Percentiles rank a stretch among this genome's conserved stretches.
Conservation (phyloP, 129 eudicot genomes). For the Chrysanthemum seticuspe region DNA sequence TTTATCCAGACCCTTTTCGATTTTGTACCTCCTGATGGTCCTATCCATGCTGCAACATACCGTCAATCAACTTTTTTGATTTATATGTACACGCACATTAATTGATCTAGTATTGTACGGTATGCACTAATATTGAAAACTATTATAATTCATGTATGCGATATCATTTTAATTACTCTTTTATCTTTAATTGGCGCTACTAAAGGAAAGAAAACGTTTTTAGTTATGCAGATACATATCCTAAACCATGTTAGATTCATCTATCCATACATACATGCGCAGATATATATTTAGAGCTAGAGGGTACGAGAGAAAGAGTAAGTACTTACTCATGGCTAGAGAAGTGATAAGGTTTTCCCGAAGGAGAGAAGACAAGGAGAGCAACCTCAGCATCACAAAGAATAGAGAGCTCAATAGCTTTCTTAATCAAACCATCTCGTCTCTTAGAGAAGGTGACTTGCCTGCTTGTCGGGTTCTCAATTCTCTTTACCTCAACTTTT, state of each 20-base stretch:
- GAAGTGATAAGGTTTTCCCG: slow-evolving; percentile 57
- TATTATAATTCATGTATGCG: no score
- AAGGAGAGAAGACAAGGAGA: slow-evolving; percentile 58
- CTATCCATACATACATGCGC: not conserved
- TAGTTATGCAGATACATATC: no score
- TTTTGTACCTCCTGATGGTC: slow-evolving; percentile 63
- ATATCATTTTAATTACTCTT: no score
- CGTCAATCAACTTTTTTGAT: not conserved
- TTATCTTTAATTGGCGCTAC: no score
- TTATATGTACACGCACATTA: no score
- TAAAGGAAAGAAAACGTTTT: no score
- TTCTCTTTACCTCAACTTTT: slow-evolving; percentile 72
- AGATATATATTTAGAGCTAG: no score
- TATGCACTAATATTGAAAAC: no score
- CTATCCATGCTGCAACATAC: slow-evolving; percentile 49
- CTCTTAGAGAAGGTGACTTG: slow-evolving; percentile 78
- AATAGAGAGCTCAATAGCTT: slow-evolving; percentile 64
- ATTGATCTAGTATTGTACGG: no score
- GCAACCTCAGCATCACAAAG: slow-evolving; percentile 75
- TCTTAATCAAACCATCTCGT: slow-evolving; percentile 68
- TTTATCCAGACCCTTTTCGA: slow-evolving; percentile 54
- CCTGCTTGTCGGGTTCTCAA: slow-evolving; percentile 68
- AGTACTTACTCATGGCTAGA: slow-evolving; percentile 52
- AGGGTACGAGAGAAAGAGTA: not conserved
- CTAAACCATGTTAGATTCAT: not conserved